Conservation (phyloP, 305 asterid genomes). For the Solanum chacoense region DNA sequence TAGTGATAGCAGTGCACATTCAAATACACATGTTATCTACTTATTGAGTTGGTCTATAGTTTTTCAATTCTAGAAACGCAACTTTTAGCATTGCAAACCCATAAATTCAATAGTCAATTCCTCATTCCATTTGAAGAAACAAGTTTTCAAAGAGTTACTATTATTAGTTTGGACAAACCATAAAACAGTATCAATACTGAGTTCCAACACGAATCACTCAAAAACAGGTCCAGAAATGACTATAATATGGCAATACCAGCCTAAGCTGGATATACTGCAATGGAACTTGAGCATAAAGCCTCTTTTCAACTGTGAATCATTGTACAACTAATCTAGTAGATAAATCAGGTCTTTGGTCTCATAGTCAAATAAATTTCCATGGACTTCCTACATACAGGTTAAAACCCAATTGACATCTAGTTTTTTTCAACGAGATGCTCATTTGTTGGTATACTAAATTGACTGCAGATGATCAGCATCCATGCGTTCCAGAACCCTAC, state of each 20-base stretch:
- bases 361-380: background rate
- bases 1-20: background rate
- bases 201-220: background rate
- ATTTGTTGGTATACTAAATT: background rate
- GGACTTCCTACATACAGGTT: background rate
- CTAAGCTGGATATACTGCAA: background rate
- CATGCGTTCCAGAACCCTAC: constrained; percentile 60
- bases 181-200: background rate
- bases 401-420: background rate
- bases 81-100: background rate
- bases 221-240: background rate
- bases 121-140: background rate
- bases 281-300: background rate
- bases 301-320: background rate
- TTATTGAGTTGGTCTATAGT: background rate
- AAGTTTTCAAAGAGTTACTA: background rate
- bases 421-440: background rate
- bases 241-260: background rate
- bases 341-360: background rate
- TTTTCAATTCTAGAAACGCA: background rate
- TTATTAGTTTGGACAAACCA: background rate
- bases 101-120: background rate
- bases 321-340: background rate
- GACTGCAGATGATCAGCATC: constrained; percentile 53
- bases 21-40: background rate